A percentile compares a stretch with the other conserved stretches of the same genome.
Evolutionary conservation across 495 filamentous ascomycete species (phyloP).

Genomic region (Acidomyces sp.): DNA sequence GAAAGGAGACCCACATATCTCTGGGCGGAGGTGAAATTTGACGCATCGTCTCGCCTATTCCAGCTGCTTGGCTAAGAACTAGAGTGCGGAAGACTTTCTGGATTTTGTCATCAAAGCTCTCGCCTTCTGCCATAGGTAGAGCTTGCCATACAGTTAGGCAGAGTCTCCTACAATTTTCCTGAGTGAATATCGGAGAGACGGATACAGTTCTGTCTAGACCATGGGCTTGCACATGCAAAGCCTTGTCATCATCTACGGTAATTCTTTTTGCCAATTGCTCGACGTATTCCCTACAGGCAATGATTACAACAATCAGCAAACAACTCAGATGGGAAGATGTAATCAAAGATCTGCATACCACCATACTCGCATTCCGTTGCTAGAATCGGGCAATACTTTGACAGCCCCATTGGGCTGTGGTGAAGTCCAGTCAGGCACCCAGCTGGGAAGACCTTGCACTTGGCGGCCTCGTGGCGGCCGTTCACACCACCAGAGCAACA

Average conservation of each 20-base stretch:
- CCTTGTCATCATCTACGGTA: neutral
- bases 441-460: neutral
- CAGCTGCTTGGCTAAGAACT: neutral
- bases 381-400: neutral
- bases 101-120: neutral
- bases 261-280: neutral
- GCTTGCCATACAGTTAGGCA: neutral
- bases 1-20: neutral
- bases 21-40: neutral
- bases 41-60: neutral
- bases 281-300: too few species aligned
- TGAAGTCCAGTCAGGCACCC: constrained; percentile 1
- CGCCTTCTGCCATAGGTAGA: neutral
- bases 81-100: neutral
- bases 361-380: neutral
- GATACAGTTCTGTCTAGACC: neutral
- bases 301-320: too few species aligned
- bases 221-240: neutral
- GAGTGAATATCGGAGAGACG: neutral
- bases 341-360: too few species aligned
- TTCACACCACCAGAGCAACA: neutral
- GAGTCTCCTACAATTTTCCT: neutral
- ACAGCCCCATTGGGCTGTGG: neutral
- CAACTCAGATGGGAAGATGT: too few species aligned
- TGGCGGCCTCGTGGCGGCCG: neutral